Evolutionary conservation across 2,329 filamentous ascomycete genomes (phyloP), one percentile per base, ranked within the genome.

Genomic region (Aspergillus sp.): DNA sequence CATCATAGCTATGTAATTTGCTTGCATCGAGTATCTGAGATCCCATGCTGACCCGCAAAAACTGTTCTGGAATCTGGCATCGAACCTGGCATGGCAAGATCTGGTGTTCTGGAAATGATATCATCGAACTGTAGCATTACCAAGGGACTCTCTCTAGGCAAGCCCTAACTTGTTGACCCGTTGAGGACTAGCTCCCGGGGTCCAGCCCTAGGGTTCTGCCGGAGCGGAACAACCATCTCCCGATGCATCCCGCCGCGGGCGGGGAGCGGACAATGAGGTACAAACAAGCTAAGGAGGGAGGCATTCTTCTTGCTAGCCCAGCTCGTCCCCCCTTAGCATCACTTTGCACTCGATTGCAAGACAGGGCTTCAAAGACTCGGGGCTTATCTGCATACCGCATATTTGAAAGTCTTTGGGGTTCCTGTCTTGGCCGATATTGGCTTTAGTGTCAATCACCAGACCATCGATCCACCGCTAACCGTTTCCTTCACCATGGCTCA

Each of bases 401-500:
- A 49, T 55, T 29, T 39, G 31, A 49, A 42, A 49, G 26, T 53
- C 24, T 11, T 54, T 11, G 39, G 39, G 14, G 16, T 54, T 57
- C 52, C 52, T 47, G 16, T 54, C 39, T 55, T 55, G 26, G 50
- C 45, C 12, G 49, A 53, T 29, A 49, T 53, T 53, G 45, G 59
- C 51, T 52, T 54, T 51, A 49, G 36, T 36, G 54, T 36, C 49
- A 49, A 62, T 49, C 49, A 46, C 29, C 55, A 56, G 24, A 18
- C 32, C 46, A 22, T 57, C 36, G 11, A 49, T 50, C 46, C 31
- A 26, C n/a, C 10, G 36, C 12, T 16, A 24, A 26, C n/a, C 10
- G 36, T 16, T 16, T 39, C 39, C 73, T 60, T 67, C 62, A 64
- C 61, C 70, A 91, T 91, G 89, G 85, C 82, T 73, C 88, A 88